phyloP scores from a whole-genome alignment of 2,329 filamentous ascomycete genomes.

The Didymella segeticola region DNA sequence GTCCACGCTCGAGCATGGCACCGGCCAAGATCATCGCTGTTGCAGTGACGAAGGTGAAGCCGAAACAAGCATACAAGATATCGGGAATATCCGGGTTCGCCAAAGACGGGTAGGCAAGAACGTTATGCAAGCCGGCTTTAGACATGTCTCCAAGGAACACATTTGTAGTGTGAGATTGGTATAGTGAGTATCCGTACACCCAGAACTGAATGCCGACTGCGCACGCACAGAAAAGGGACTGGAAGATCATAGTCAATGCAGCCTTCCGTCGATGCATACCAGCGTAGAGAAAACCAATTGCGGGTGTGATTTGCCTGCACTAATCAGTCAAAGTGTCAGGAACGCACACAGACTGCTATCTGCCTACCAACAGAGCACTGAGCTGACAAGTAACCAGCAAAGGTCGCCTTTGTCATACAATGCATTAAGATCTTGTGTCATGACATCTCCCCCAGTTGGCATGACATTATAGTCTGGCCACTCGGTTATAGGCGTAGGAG shows the following conservation, averaged over 20 bases:
- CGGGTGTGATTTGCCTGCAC: slow-evolving; percentile 42
- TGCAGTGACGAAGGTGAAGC: slow-evolving; percentile 44
- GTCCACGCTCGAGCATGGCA: slow-evolving; percentile 43
- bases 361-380: slow-evolving; percentile 40
- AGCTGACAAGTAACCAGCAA: slow-evolving; percentile 51
- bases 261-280: slow-evolving; percentile 44
- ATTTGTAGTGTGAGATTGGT: slow-evolving; percentile 43
- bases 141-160: slow-evolving; percentile 42
- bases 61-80: slow-evolving; percentile 43
- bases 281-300: slow-evolving; percentile 45
- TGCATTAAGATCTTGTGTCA: slow-evolving; percentile 55
- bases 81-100: slow-evolving; percentile 44
- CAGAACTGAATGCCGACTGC: slow-evolving; percentile 57
- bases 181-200: slow-evolving; percentile 57
- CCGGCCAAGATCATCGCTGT: slow-evolving; percentile 46
- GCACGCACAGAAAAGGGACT: slow-evolving; percentile 57
- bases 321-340: slow-evolving; percentile 2
- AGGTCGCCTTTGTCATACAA: slow-evolving; percentile 57
- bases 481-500: slow-evolving; percentile 45
- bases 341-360: neutral
- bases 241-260: slow-evolving; percentile 56
- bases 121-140: slow-evolving; percentile 40
- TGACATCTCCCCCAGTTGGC: slow-evolving; percentile 53
- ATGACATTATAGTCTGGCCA: slow-evolving; percentile 54
- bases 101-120: slow-evolving; percentile 39